Base-by-base conservation (phyloP, 1,284 basidiomycete species). In the Limonomyces culmigenus region DNA sequence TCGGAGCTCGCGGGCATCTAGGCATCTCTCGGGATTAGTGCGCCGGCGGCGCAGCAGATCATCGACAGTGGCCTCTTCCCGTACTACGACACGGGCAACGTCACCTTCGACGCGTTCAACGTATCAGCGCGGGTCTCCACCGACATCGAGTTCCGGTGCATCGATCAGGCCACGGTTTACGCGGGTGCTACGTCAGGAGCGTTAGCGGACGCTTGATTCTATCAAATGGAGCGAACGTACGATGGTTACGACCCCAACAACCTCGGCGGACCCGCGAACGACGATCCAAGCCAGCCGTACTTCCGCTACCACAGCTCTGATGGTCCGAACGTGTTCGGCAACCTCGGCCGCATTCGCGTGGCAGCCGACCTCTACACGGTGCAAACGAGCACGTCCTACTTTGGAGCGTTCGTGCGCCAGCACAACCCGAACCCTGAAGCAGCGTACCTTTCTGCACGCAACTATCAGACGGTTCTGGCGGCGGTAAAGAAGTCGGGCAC, bases 231-330 rank as follows among this genome's bases (percentile, higher is more conserved):
- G 27, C 39, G 46, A 27, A 34, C 29, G 10, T 37, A 32, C 29
- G 29, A 37, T 20, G 43, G 45, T 12, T 47, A 41, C 29, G 40
- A 44, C 29, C 46, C 46, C 5, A 44, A 47, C 21, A 36, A 34
- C 1, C 41, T 41, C 0, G 42, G 41, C 5, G 44, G 46, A 30
- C 19, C 33, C 4, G 41, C 25, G 25, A 8, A 8, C 25, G n/a
- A 8, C 25, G 25, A 27, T 27, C 10, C 25, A 8, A n/a, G 10
- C 10, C 25, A 27, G 10, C 25, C 25, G 8, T n/a, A 27, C n/a
- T 8, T 8, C 25, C n/a, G n/a, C n/a, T n/a, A n/a, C n/a, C n/a
- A n/a, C n/a, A n/a, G n/a, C n/a, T n/a, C n/a, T n/a, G 25, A 27
- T 27, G 10, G 10, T 8, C n/a, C 25, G 25, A 27, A 27, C 8